These are phyloP conservation scores for Pezicula carpinea DNA, from an alignment of 2,329 filamentous ascomycete species.

Conservation along the genomic window DNA sequence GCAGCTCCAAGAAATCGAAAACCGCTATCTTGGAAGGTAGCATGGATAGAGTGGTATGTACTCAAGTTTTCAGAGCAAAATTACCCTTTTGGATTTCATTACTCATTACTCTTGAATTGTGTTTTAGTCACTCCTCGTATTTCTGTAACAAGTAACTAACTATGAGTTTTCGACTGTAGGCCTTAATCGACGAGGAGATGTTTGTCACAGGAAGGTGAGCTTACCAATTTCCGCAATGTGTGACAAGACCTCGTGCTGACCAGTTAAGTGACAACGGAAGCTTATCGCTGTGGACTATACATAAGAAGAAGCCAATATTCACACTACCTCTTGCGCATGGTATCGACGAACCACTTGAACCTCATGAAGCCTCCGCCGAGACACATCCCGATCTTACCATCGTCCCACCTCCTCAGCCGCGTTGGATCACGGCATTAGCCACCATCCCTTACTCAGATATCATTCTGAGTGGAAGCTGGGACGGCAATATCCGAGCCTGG, in stretches of 20 bases:
- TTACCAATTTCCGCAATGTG: too few species aligned
- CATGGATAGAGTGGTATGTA: constrained; percentile 78
- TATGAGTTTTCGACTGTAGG: too few species aligned
- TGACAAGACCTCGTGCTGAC: too few species aligned
- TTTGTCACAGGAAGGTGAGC: constrained; percentile 98
- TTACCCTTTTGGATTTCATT: too few species aligned
- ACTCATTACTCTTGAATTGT: too few species aligned
- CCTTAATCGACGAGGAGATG: constrained; percentile 78
- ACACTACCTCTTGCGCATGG: constrained; percentile 80
- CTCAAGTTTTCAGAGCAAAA: too few species aligned
- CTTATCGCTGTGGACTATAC: constrained; percentile 78
- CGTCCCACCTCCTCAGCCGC: constrained; percentile 62
- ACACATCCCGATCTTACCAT: constrained; percentile 53
- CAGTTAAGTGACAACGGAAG: constrained; percentile 93
- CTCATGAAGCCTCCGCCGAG: constrained; percentile 71
- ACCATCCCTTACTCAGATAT: constrained; percentile 88
- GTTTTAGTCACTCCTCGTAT: too few species aligned
- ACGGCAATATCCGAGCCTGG: constrained; percentile 84
- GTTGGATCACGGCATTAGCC: constrained; percentile 86
- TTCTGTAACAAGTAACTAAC: too few species aligned
- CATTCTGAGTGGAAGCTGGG: constrained; percentile 90
- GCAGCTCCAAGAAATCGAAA: constrained; percentile 49
- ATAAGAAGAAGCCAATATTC: constrained; percentile 92
- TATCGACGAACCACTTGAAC: constrained; percentile 64
- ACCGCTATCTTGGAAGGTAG: constrained; percentile 65